phyloP scores from a whole-genome alignment of 139 green algal species.

The Picochlorum sp. region DNA sequence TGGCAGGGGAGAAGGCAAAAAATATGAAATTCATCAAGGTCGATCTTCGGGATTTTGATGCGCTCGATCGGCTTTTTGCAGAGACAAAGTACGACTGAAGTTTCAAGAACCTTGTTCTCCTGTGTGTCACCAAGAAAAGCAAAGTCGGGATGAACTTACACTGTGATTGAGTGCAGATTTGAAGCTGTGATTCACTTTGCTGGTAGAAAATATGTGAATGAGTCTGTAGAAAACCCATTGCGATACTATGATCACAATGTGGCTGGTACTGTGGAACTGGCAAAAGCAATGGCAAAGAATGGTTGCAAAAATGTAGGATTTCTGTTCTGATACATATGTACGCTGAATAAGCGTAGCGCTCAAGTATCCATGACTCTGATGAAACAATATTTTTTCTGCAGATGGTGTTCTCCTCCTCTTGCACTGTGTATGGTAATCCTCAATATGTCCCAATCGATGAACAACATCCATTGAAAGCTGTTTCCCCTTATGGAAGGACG shows the following conservation, averaged over 20 bases:
- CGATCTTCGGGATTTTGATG: conserved; percentile 29
- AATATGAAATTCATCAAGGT: conserved; percentile 72
- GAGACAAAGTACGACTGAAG: conserved; percentile 36
- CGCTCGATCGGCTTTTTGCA: conserved; percentile 31
- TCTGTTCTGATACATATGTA: not conserved
- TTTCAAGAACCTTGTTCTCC: not conserved
- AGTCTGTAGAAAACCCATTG: conserved; percentile 38
- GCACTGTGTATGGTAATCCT: conserved; percentile 88
- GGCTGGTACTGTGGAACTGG: conserved; percentile 68
- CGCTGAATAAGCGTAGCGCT: not conserved
- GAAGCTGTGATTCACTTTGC: conserved; percentile 33
- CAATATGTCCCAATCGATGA: conserved; percentile 84
- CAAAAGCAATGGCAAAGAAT: conserved; percentile 65
- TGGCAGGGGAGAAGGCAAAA: conserved; percentile 61
- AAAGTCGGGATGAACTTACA: not conserved
- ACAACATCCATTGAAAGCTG: conserved; percentile 52
- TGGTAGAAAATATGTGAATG: conserved; percentile 32
- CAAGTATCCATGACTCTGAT: not conserved
- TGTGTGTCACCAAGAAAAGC: no score
- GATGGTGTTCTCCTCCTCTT: conserved; percentile 32
- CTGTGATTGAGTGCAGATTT: no score
- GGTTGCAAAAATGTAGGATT: conserved; percentile 8
- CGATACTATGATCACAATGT: conserved; percentile 99
- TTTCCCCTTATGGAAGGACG: conserved; percentile 90
- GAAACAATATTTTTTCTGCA: not conserved